Evolutionary conservation across 1,284 basidiomycete genomes (phyloP), one percentile per base, ranked within the genome.

Genomic region (Microbotryomycetes sp.): DNA sequence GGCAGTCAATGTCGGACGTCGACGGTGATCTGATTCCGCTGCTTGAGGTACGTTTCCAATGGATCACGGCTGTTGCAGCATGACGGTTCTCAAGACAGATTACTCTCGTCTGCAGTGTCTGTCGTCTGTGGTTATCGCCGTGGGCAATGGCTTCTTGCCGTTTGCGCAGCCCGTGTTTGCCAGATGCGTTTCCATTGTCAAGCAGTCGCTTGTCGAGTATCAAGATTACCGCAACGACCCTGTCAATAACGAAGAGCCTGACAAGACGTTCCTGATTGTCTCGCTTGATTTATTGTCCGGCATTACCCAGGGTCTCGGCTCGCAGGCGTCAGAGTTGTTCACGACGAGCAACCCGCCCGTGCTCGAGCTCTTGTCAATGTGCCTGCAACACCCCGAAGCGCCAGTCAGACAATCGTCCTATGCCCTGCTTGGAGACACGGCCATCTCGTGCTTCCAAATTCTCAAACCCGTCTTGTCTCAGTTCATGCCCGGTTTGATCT

Each of bases 401-500:
- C 86, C 93, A 0, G 91, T 99, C 4, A 83, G 94, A 59, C 96
- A 98, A 76, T 94, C 91, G 0, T 93, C 92, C 5, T 97, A 97
- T 74, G 96, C 96, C 16, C 84, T 99, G 16, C 86, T 99, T 41
- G 96, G 96, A 30, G 96, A 99, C 76, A 84, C 97, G 78, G 93
- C 96, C 18, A 97, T 98, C 83, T 89, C 90, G 57, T 93, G 91
- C 77, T 93, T 93, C 76, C 77, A 81, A 21, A 78, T 97, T 24
- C 81, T 99, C 67, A 84, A 89, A 56, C 88, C 91, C 3, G 83
- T 86, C 66, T 85, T 97, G 77, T 82, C 87, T 1, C 82, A 83
- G 31, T 86, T 97, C 73, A 94, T 98, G 88, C 82, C 86, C 18
- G 87, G 93, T 72, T 81, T 98, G 58, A 89, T 91, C 59, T 78